Percentiles rank a stretch among this genome's conserved stretches.
These are phyloP conservation scores for Trichoderma orchidacearum DNA, from an alignment of 495 filamentous ascomycete species.

Conservation along the genomic window DNA sequence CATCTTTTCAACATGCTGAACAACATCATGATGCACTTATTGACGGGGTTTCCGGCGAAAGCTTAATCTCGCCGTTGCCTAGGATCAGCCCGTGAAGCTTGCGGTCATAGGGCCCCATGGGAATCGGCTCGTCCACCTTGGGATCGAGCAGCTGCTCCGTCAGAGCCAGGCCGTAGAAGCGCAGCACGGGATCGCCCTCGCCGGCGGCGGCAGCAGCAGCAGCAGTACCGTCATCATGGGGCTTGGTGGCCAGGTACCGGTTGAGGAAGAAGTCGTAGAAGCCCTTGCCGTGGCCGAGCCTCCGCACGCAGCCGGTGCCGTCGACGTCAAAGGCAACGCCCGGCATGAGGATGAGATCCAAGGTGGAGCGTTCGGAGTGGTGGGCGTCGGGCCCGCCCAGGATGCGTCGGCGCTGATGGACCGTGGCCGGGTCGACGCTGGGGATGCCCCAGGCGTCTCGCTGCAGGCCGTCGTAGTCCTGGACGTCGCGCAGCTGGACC, in stretches of 20 bases:
- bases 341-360: slow-evolving; percentile 85
- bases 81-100: slow-evolving; percentile 50
- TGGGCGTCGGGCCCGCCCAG: slow-evolving; percentile 41
- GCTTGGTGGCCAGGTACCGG: slow-evolving; percentile 41
- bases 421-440: slow-evolving; percentile 47
- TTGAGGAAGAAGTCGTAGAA: slow-evolving; percentile 92
- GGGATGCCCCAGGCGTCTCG: slow-evolving; percentile 90
- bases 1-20: too few relatives aligned
- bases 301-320: slow-evolving; percentile 37
- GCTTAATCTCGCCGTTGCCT: slow-evolving; percentile 21
- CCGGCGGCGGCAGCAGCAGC: too few relatives aligned
- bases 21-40: not conserved
- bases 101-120: slow-evolving; percentile 54
- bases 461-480: slow-evolving; percentile 62
- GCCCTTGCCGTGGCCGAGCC: slow-evolving; percentile 89
- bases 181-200: slow-evolving; percentile 30
- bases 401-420: slow-evolving; percentile 50
- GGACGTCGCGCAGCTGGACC: slow-evolving; percentile 57
- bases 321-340: slow-evolving; percentile 80
- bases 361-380: slow-evolving; percentile 28
- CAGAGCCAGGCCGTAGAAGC: slow-evolving; percentile 73
- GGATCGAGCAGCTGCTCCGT: slow-evolving; percentile 67
- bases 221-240: not conserved
- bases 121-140: slow-evolving; percentile 39
- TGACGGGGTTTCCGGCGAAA: not conserved